Percentiles rank a stretch among this genome's conserved stretches.
Conservation (phyloP, 495 filamentous ascomycete species). For the Endocarpon pusillum region DNA sequence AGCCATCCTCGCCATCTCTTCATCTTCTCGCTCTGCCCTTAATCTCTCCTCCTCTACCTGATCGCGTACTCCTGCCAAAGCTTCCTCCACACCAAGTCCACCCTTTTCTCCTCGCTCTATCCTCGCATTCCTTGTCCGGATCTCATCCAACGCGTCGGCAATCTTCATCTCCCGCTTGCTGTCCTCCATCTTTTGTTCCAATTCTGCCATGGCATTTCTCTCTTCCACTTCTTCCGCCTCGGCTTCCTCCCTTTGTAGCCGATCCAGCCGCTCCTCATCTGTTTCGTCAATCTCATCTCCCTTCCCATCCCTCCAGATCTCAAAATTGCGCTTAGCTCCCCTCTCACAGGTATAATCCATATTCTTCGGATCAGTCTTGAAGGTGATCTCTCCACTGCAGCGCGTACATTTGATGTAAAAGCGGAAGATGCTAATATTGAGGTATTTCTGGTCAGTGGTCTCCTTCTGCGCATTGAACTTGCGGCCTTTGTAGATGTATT, state of each 20-base stretch:
- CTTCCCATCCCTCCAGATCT: constrained; percentile 57
- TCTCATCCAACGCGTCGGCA: constrained; percentile 92
- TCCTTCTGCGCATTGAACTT: constrained; percentile 98
- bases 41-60: constrained; percentile 39
- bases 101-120: constrained; percentile 56
- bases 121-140: constrained; percentile 75
- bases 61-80: constrained; percentile 24
- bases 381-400: constrained; percentile 79
- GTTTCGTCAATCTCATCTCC: constrained; percentile 45
- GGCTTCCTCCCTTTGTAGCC: constrained; percentile 58
- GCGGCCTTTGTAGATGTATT: constrained; percentile 92
- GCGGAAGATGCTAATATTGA: constrained; percentile 72
- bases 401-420: constrained; percentile 94
- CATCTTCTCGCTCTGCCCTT: constrained; percentile 63
- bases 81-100: constrained; percentile 29
- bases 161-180: constrained; percentile 96
- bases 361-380: constrained; percentile 85
- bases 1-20: constrained; percentile 64
- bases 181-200: constrained; percentile 73
- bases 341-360: constrained; percentile 81
- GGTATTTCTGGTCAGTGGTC: constrained; percentile 81
- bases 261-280: constrained; percentile 73
- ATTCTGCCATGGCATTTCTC: constrained; percentile 56
- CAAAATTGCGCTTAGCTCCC: constrained; percentile 84
- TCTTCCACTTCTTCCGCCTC: constrained; percentile 38